Base-by-base conservation (phyloP, 2,329 filamentous ascomycete species). In the Tolypocladium sp. region DNA sequence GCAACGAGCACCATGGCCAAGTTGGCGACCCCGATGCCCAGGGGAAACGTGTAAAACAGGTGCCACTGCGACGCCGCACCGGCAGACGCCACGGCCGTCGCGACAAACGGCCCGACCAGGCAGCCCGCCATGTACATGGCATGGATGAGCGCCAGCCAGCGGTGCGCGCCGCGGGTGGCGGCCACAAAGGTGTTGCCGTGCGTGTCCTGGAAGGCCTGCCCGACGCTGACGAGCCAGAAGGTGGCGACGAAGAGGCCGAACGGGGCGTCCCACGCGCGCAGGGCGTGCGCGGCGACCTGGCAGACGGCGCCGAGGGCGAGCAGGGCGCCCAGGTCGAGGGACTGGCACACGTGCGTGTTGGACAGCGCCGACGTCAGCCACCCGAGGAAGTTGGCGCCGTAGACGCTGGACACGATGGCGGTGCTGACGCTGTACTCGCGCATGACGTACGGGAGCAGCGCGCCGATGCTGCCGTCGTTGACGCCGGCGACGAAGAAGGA, bases 401-500 rank as follows among this genome's bases (percentile, higher is more conserved):
- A 86, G 75, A 86, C 70, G 27, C 79, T 71, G 0, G 81, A 76
- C 5, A 82, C 75, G 35, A 79, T 73, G 27, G 77, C 79, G 0
- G 82, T 85, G 15, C 71, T 77, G 53, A 86, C 78, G 6, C 73
- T 62, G 64, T 87, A 86, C 3, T 79, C 77, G 6, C 77, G 74
- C 4, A 88, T 76, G 12, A 88, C 77, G 64, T 88, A 86, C 0
- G 85, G 86, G 1, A 88, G 79, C 17, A 89, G 63, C 1, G 85
- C 78, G 2, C 86, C 86, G 1, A 88, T 73, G 61, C 80, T 85
- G 38, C 85, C 85, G 67, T 88, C 86, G 59, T 87, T 88, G 55
- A 83, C 75, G 0, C 86, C 85, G 0, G 85, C 83, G 37, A 85
- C 82, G 65, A 88, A 86, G 72, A 88, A 88, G 0, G 83, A 84